A percentile compares a stretch with the other conserved stretches of the same genome.
These are phyloP conservation scores for Candida tropicalis DNA, from an alignment of 1,139 yeast species.

Conservation along the genomic window DNA sequence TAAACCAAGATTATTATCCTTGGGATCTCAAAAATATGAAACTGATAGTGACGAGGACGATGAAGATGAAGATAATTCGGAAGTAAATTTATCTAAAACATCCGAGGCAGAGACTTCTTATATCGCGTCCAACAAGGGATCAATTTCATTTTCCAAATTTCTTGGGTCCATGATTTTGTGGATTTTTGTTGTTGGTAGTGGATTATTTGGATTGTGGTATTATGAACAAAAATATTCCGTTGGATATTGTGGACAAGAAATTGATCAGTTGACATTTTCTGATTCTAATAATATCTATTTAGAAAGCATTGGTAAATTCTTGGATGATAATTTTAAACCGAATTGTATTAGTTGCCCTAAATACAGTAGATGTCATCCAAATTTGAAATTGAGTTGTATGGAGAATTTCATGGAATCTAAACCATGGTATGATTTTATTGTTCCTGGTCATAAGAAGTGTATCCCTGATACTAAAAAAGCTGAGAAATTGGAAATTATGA, in stretches of 20 bases:
- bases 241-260: conserved; percentile 72
- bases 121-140: neutral
- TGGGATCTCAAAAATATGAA: conserved; percentile 14
- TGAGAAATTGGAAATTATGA: conserved; percentile 66
- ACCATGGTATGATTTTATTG: conserved; percentile 66
- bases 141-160: conserved; percentile 9
- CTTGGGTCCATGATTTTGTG: conserved; percentile 26
- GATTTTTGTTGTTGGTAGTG: conserved; percentile 28
- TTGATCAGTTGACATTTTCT: conserved; percentile 38
- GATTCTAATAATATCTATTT: conserved; percentile 21
- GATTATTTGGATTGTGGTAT: conserved; percentile 56
- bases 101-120: conserved; percentile 6
- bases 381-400: conserved; percentile 64
- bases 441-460: conserved; percentile 52
- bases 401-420: conserved; percentile 61
- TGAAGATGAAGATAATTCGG: conserved; percentile 12
- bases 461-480: conserved; percentile 77
- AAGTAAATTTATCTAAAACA: conserved; percentile 8
- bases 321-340: conserved; percentile 54
- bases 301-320: conserved; percentile 28
- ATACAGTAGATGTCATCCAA: conserved; percentile 73
- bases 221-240: conserved; percentile 58
- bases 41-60: conserved; percentile 18
- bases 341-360: conserved; percentile 76
- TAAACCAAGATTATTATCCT: conserved; percentile 24